These are phyloP conservation scores for Westerdykella ornata DNA, from an alignment of 2,329 filamentous ascomycete species.

Conservation along the genomic window DNA sequence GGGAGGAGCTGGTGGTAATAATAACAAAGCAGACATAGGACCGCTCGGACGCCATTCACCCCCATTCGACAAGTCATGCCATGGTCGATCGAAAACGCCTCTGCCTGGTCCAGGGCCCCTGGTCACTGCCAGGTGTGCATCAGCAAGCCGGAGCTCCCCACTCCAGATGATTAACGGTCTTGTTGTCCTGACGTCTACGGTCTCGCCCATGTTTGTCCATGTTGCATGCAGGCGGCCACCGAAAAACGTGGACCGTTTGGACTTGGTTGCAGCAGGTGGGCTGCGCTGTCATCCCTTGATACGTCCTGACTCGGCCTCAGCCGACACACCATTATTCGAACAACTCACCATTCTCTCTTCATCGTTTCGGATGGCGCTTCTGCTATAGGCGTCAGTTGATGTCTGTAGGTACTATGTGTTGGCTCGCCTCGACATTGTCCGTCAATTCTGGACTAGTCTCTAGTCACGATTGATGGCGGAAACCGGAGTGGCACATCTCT, in stretches of 20 bases:
- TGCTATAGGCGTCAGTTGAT: slow-evolving; percentile 14
- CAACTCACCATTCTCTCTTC: slow-evolving; percentile 21
- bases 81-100: slow-evolving; percentile 21
- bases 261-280: slow-evolving; percentile 26
- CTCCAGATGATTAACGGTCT: slow-evolving; percentile 25
- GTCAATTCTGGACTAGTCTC: slow-evolving; percentile 1
- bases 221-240: slow-evolving; percentile 27
- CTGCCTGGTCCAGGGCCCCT: slow-evolving; percentile 27
- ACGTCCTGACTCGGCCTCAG: slow-evolving; percentile 28
- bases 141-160: slow-evolving; percentile 30
- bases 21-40: slow-evolving; percentile 5
- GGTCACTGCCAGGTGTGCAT: slow-evolving; percentile 27
- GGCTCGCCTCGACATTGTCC: background rate
- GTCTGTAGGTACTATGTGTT: slow-evolving; percentile 8
- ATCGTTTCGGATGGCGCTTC: slow-evolving; percentile 18
- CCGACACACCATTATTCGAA: slow-evolving; percentile 11
- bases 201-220: slow-evolving; percentile 21
- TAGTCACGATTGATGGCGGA: too few relatives aligned
- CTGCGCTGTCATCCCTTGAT: slow-evolving; percentile 37
- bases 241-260: slow-evolving; percentile 33
- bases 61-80: slow-evolving; percentile 37
- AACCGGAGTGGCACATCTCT: too few relatives aligned
- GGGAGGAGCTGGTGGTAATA: slow-evolving; percentile 27
- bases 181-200: background rate
- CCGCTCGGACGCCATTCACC: slow-evolving; percentile 36